Conservation (phyloP, 225 moss, liverwort and hornwort species). For the Rhytidiadelphus loreus region DNA sequence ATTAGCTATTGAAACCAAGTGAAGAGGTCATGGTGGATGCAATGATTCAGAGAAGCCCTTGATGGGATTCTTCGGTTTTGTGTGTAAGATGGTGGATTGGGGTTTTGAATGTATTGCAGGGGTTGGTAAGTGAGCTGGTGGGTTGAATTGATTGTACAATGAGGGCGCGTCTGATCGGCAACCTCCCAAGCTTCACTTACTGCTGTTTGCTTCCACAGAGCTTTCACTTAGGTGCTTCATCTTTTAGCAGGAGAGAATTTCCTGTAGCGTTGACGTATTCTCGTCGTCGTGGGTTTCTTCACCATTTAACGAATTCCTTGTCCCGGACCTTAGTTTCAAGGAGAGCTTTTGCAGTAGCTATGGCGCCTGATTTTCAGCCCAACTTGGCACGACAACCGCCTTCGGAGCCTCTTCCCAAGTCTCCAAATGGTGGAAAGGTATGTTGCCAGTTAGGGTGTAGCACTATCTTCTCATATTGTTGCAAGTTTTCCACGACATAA, state of each 20-base stretch:
- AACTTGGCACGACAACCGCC: constrained; percentile 45
- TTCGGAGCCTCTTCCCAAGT: constrained; percentile 32
- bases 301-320: background rate
- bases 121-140: background rate
- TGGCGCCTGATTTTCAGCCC: constrained; percentile 37
- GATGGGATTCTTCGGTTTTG: background rate
- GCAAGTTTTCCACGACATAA: background rate
- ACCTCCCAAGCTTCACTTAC: background rate
- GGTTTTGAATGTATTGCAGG: background rate
- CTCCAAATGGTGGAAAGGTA: constrained; percentile 54
- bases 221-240: background rate
- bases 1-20: background rate
- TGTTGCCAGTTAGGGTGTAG: background rate
- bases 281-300: background rate
- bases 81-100: background rate
- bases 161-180: constrained; percentile 37
- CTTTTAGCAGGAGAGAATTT: background rate
- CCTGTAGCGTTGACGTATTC: background rate
- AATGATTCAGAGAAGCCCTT: background rate
- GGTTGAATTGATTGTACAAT: background rate
- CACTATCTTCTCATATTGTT: background rate
- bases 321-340: background rate
- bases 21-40: background rate
- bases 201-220: background rate
- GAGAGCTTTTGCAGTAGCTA: constrained; percentile 13